phyloP scores from a whole-genome alignment of 2,329 filamentous ascomycete genomes.

The Penicillium sclerotiorum region DNA sequence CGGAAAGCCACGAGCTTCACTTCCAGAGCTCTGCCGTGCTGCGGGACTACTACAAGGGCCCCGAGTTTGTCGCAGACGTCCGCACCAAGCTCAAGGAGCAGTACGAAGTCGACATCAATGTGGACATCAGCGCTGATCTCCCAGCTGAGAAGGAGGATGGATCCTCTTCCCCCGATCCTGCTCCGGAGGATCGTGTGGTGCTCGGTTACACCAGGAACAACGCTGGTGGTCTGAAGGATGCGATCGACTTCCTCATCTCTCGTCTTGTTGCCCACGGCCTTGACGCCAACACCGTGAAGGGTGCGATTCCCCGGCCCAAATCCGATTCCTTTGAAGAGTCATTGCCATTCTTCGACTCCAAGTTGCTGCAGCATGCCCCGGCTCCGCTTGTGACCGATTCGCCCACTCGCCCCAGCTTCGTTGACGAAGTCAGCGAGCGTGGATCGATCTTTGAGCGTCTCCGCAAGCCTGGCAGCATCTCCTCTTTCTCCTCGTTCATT shows the following conservation, averaged over 20 bases:
- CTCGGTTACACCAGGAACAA: conserved; percentile 96
- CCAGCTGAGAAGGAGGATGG: conserved; percentile 34
- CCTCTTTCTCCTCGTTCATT: conserved; percentile 92
- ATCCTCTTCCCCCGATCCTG: conserved; percentile 48
- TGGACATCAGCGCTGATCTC: conserved; percentile 55
- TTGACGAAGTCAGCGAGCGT: conserved; percentile 77
- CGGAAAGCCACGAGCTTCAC: conserved; percentile 89
- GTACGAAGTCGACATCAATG: conserved; percentile 84
- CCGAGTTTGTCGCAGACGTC: conserved; percentile 78
- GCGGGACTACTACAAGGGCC: conserved; percentile 77
- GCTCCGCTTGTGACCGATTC: conserved; percentile 80
- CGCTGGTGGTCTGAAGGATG: conserved; percentile 90
- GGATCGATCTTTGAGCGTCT: conserved; percentile 88
- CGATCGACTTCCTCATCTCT: conserved; percentile 89
- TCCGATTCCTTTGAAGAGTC: conserved; percentile 99
- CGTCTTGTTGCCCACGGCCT: conserved; percentile 85
- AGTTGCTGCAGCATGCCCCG: conserved; percentile 90
- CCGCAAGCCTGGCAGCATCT: conserved; percentile 91
- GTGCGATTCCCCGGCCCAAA: conserved; percentile 95
- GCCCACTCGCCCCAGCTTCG: conserved; percentile 81
- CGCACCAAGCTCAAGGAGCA: conserved; percentile 83
- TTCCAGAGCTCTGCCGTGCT: conserved; percentile 76
- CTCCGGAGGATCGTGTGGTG: conserved; percentile 59
- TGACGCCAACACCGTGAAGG: conserved; percentile 84
- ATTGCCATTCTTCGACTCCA: conserved; percentile 94